These are phyloP conservation scores for Pestalotiopsis sp. DNA, from an alignment of 2,329 filamentous ascomycete genomes.

Conservation along the genomic window DNA sequence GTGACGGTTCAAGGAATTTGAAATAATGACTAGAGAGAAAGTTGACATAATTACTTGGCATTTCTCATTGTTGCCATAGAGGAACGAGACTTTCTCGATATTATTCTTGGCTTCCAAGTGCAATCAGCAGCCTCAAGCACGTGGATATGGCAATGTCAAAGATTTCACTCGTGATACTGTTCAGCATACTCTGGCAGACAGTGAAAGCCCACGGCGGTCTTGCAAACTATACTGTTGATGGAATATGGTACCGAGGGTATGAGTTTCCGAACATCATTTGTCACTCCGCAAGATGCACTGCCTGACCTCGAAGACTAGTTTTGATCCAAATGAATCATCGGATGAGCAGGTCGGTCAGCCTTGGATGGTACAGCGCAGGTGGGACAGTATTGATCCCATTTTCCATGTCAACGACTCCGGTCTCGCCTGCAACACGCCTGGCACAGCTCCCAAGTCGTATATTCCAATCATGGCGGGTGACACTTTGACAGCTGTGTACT, in stretches of 20 bases:
- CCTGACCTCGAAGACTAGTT: conserved; percentile 24
- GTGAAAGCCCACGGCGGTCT: conserved; percentile 38
- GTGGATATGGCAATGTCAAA: not conserved
- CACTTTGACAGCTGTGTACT: conserved; percentile 41
- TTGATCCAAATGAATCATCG: conserved; percentile 33
- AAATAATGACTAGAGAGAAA: not conserved
- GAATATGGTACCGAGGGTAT: conserved; percentile 43
- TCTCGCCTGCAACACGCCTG: conserved; percentile 40
- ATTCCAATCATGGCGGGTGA: conserved; percentile 39
- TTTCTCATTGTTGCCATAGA: not conserved
- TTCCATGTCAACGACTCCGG: conserved; percentile 33
- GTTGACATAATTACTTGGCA: not conserved
- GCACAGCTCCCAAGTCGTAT: conserved; percentile 35
- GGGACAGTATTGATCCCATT: conserved; percentile 41
- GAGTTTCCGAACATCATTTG: conserved; percentile 12
- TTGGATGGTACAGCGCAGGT: conserved; percentile 41
- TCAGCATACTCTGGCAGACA: not conserved
- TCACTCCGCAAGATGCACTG: not conserved
- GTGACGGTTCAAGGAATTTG: no score
- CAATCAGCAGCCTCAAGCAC: not conserved
- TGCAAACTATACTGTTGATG: conserved; percentile 42
- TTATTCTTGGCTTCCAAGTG: not conserved
- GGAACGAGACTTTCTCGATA: not conserved
- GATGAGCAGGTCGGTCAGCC: conserved; percentile 36
- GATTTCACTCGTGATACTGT: not conserved